A percentile compares a stretch with the other conserved stretches of the same genome.
phyloP scores from a whole-genome alignment of 108 stramenopile genomes.

The Cafeteria roenbergensis region DNA sequence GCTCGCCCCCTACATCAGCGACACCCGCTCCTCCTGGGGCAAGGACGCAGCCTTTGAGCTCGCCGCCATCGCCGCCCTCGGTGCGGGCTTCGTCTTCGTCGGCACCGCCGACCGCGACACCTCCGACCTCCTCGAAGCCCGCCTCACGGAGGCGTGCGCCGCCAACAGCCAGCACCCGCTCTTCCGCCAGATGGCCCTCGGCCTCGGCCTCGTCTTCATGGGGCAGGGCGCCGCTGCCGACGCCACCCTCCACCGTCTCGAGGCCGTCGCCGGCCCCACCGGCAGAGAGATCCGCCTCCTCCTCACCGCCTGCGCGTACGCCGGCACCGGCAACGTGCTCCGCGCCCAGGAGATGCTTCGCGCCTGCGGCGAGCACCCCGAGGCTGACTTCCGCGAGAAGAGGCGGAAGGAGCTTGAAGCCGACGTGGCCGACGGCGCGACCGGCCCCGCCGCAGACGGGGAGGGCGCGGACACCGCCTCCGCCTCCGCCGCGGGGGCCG shows the following conservation, averaged over 20 bases:
- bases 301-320: constrained; percentile 84
- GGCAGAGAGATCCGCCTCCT: constrained; percentile 38
- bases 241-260: constrained; percentile 51
- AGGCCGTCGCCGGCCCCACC: neutral
- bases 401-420: constrained; percentile 67
- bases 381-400: neutral
- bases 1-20: constrained; percentile 71
- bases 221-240: constrained; percentile 88
- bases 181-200: constrained; percentile 73
- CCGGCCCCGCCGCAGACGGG: too few species aligned
- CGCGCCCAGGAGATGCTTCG: constrained; percentile 93
- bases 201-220: constrained; percentile 85
- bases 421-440: too few species aligned
- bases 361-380: constrained; percentile 78
- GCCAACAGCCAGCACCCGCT: constrained; percentile 85
- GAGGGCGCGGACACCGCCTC: constrained; percentile 1
- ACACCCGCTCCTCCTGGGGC: too few species aligned
- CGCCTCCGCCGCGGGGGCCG: neutral
- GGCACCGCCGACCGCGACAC: constrained; percentile 86
- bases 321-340: constrained; percentile 93
- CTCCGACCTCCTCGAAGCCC: constrained; percentile 77
- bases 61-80: constrained; percentile 54
- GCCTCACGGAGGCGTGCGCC: constrained; percentile 93
- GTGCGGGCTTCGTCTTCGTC: constrained; percentile 87
- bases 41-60: constrained; percentile 61